Percentiles rank a stretch among this genome's conserved stretches.
Evolutionary conservation across 2,329 filamentous ascomycete species (phyloP).

Genomic region (Capronia americana): DNA sequence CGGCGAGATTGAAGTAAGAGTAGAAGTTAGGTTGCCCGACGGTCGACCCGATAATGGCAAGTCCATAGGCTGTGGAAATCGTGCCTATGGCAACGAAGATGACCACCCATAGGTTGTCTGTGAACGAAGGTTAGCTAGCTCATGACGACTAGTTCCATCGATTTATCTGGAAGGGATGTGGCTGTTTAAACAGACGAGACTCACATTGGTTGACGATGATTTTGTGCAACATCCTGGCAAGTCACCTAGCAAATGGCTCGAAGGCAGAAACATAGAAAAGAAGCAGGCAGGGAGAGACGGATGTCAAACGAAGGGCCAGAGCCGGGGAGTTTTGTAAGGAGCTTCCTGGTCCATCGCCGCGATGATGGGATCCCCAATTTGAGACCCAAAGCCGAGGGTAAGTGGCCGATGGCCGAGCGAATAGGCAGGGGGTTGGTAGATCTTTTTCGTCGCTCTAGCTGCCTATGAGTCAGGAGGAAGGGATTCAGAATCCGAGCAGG

Average conservation of each 20-base stretch:
- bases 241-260: background rate
- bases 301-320: slow-evolving; percentile 3
- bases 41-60: slow-evolving; percentile 51
- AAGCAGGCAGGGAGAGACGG: background rate
- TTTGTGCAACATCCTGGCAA: slow-evolving; percentile 28
- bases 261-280: background rate
- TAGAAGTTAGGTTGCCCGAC: slow-evolving; percentile 56
- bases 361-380: slow-evolving; percentile 14
- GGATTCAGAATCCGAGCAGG: slow-evolving; percentile 15
- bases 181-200: background rate
- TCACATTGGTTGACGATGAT: slow-evolving; percentile 38
- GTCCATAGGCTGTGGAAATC: slow-evolving; percentile 45
- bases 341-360: background rate
- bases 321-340: slow-evolving; percentile 10
- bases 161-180: background rate
- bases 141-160: background rate
- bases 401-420: slow-evolving; percentile 11
- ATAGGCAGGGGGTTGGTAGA: slow-evolving; percentile 11
- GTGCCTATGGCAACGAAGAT: slow-evolving; percentile 46
- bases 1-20: slow-evolving; percentile 49
- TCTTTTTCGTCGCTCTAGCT: slow-evolving; percentile 1
- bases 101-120: slow-evolving; percentile 46
- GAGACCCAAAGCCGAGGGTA: slow-evolving; percentile 14
- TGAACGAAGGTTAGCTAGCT: background rate
- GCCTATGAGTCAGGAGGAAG: slow-evolving; percentile 2